A percentile compares a stretch with the other conserved stretches of the same genome.
Conservation (phyloP, 345 rosid genomes). For the Eucalyptus lansdowneana region DNA sequence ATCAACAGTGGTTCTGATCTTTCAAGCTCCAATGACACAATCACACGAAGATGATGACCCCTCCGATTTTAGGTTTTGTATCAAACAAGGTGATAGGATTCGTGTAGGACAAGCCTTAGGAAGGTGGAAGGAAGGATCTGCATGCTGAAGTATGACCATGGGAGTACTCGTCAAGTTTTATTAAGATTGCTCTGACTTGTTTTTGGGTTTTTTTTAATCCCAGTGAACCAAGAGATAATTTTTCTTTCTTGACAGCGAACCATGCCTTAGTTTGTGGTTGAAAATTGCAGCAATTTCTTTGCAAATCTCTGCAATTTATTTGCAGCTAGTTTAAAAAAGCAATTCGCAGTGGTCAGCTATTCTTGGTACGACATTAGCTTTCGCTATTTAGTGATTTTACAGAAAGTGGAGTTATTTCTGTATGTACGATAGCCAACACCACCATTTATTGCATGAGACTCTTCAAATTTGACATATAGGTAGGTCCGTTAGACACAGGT, state of each 20-base stretch:
- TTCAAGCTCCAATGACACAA: constrained; percentile 62
- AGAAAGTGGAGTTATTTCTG: neutral
- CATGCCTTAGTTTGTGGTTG: neutral
- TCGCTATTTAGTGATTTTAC: neutral
- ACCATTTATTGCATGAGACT: neutral
- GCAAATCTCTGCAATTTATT: neutral
- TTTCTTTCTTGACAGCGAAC: neutral
- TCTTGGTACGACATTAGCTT: neutral
- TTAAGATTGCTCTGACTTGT: neutral
- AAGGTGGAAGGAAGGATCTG: constrained; percentile 32
- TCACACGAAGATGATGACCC: constrained; percentile 16
- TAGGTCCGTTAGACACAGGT: neutral
- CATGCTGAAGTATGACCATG: neutral
- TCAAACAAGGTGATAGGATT: constrained; percentile 56
- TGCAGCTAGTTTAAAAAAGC: neutral
- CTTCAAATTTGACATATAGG: neutral
- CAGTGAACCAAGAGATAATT: neutral
- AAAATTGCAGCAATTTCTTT: neutral
- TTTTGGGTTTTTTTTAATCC: neutral
- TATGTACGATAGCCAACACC: neutral
- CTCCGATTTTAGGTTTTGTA: constrained; percentile 47
- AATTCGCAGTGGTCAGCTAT: neutral
- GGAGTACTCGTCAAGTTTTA: neutral
- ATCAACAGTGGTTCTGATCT: constrained; percentile 85
- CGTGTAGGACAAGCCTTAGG: constrained; percentile 77